Evolutionary conservation across 140 eudicot genomes (phyloP), one percentile per base, ranked within the genome.

Genomic region (Stevia rebaudiana): DNA sequence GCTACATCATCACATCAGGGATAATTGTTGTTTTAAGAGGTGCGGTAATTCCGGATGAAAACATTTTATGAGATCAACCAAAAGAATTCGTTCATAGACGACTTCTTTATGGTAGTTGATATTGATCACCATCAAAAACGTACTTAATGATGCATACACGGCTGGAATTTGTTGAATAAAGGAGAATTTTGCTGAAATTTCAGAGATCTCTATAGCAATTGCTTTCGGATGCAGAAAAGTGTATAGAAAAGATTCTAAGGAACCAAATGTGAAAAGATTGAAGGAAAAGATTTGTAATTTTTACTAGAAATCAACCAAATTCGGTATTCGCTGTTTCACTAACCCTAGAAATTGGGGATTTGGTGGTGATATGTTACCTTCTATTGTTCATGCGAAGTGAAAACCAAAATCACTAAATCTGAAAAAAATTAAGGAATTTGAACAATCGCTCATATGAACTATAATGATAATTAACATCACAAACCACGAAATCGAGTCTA

Each of bases 21-120:
- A 91, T 91, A 52, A 70, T 87, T 62, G 84, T 91, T 23, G 70
- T 87, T 22, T 39, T 85, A 28, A 74, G 79, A 73, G 79, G 82
- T 59, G 96, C 98, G 41, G 75, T 81, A 10, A 80, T 91, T 30
- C 82, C 86, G 59, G 95, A 87, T 44, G 87, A 75, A 41, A 87
- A 56, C 69, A 82, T 84, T 48, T 63, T 91, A 61, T 91, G 78
- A 81, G 47, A 78, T 67, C 50, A 30, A 57, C 36, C 18, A 44
- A 44, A 58, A 64, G 50, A 73, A 13, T 22, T 54, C 65, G 33
- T 33, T 54, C 41, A 15, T 18, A 47, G 53, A 37, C 17, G 21
- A 30, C 17, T 19, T 63, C 17, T 42, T 60, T 72, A 23, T 41
- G 63, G 48, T 13, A 10, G 4, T 52, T 51, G 71, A 62, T 50